phyloP scores from a whole-genome alignment of 2,329 filamentous ascomycete genomes.

The Waltergamsia citrina region DNA sequence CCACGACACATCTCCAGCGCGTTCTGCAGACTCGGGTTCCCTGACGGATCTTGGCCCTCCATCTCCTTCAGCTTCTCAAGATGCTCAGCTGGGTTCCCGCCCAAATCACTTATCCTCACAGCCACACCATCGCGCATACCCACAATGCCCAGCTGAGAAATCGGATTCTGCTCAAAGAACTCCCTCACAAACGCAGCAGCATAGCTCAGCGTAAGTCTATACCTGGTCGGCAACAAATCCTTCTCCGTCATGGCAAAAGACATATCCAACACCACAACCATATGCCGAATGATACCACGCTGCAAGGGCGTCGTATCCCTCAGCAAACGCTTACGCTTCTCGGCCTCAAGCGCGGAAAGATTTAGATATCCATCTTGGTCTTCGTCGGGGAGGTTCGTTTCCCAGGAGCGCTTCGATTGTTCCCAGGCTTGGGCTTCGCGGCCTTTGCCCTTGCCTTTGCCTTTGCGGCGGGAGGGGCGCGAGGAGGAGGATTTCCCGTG shows the following conservation, averaged over 20 bases:
- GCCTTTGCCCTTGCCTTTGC: conserved; percentile 26
- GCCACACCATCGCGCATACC: conserved; percentile 92
- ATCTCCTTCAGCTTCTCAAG: conserved; percentile 64
- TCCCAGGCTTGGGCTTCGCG: conserved; percentile 53
- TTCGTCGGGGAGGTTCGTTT: conserved; percentile 58
- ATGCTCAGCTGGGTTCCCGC: conserved; percentile 85
- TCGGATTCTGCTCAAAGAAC: conserved; percentile 98
- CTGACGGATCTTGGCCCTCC: conserved; percentile 57
- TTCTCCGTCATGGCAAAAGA: conserved; percentile 93
- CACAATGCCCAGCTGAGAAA: conserved; percentile 86
- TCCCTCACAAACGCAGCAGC: conserved; percentile 83
- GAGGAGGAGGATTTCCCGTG: neutral
- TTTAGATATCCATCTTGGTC: conserved; percentile 71
- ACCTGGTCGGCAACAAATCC: conserved; percentile 81
- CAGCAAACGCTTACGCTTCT: conserved; percentile 71
- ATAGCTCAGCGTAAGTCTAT: conserved; percentile 73
- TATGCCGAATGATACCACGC: conserved; percentile 93
- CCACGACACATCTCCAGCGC: conserved; percentile 92
- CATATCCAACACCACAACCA: conserved; percentile 85
- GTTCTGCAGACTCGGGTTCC: conserved; percentile 80
- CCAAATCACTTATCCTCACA: conserved; percentile 76
- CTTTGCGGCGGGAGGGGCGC: conserved; percentile 13
- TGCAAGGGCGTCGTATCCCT: conserved; percentile 94
- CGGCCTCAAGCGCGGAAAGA: conserved; percentile 70
- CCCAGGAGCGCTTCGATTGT: conserved; percentile 58